These are phyloP conservation scores for Sanghuangporus sanghuang DNA, from an alignment of 1,284 basidiomycete species.

Conservation along the genomic window DNA sequence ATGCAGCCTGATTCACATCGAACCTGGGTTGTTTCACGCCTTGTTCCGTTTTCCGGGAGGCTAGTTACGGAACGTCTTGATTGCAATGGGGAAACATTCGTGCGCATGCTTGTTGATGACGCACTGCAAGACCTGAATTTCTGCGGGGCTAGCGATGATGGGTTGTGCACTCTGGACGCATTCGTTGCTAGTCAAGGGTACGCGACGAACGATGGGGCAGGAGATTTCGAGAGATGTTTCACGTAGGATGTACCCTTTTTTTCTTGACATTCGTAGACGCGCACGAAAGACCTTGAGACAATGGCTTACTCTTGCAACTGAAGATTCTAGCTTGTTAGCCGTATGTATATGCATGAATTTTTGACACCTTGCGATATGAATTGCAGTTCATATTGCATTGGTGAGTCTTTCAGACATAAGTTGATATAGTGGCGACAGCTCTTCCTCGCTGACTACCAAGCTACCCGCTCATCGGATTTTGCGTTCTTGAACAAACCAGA, in stretches of 20 bases:
- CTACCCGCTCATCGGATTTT: too few species aligned
- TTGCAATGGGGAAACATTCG: slow-evolving; percentile 41
- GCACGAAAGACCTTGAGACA: neutral
- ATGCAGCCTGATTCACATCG: slow-evolving; percentile 33
- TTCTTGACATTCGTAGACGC: neutral
- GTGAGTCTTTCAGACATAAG: neutral
- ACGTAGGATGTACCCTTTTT: neutral
- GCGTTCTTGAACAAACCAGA: too few species aligned
- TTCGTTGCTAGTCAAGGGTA: slow-evolving; percentile 73
- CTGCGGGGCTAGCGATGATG: slow-evolving; percentile 46
- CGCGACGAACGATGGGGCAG: slow-evolving; percentile 56
- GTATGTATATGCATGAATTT: neutral
- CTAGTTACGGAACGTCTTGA: slow-evolving; percentile 59
- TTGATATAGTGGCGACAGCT: neutral
- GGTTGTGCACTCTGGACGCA: slow-evolving; percentile 56
- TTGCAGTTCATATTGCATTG: neutral
- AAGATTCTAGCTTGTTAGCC: neutral
- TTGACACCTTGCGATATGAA: neutral
- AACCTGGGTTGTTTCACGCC: slow-evolving; percentile 47
- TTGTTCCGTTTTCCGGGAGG: slow-evolving; percentile 61
- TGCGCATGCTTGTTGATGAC: slow-evolving; percentile 65
- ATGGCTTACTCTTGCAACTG: neutral
- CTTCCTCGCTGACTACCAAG: neutral
- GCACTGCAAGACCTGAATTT: slow-evolving; percentile 59
- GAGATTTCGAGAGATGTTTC: slow-evolving; percentile 61